Percentiles rank a stretch among this genome's conserved stretches.
Conservation (phyloP, 768 basidiomycete species). For the Lentinula aciculospora region DNA sequence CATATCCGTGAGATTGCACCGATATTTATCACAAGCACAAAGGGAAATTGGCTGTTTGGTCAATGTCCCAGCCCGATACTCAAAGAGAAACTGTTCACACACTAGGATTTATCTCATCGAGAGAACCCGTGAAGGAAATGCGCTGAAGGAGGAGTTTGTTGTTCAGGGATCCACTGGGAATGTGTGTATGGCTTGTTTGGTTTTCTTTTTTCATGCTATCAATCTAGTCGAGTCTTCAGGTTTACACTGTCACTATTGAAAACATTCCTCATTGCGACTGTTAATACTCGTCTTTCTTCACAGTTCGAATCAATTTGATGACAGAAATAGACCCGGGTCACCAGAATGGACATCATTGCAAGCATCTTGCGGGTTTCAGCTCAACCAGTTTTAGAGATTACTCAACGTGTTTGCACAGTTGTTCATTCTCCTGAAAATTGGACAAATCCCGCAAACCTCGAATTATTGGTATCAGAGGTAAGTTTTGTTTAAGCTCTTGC, state of each 20-base stretch:
- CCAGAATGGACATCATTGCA: constrained; percentile 6
- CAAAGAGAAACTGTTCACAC: background rate
- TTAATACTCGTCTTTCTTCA: background rate
- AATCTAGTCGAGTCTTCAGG: background rate
- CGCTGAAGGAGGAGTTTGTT: constrained; percentile 4
- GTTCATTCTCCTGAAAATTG: constrained; percentile 4
- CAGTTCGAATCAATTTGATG: background rate
- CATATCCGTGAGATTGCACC: constrained; percentile 2
- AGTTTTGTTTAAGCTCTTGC: background rate
- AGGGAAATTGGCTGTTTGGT: background rate
- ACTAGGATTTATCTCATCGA: constrained; percentile 4
- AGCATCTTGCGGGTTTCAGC: background rate
- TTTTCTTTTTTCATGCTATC: background rate
- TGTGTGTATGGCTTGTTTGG: background rate
- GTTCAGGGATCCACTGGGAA: constrained; percentile 6
- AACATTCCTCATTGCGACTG: constrained; percentile 2
- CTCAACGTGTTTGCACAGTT: too few species aligned
- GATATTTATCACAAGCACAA: constrained; percentile 5
- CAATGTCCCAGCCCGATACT: background rate
- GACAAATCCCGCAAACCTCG: constrained; percentile 4
- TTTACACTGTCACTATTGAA: constrained; percentile 3
- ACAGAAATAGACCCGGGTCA: background rate
- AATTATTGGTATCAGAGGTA: constrained; percentile 5
- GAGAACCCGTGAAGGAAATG: background rate
- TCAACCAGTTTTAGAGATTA: too few species aligned